Evolutionary conservation across 139 green algal genomes (phyloP).

Genomic region (Bryopsis sp.): DNA sequence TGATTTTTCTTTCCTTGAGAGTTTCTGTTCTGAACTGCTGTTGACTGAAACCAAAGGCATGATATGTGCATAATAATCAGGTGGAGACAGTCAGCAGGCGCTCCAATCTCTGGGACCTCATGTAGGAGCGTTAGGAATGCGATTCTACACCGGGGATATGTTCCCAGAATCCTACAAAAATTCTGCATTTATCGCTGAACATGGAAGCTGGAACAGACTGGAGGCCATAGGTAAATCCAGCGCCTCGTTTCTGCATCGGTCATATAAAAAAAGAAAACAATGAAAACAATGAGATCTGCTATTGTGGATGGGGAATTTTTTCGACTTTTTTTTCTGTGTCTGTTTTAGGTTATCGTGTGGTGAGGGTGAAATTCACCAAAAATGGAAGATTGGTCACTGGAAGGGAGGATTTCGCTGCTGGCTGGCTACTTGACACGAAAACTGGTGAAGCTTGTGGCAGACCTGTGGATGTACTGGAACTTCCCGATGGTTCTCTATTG

Average conservation of each 20-base stretch:
- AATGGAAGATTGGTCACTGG: not conserved
- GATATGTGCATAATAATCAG: too few species aligned
- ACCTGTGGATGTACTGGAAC: constrained; percentile 26
- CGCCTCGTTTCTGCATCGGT: too few species aligned
- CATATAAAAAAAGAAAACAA: too few species aligned
- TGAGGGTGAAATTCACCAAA: constrained; percentile 9
- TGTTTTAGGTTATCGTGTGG: constrained; percentile 14
- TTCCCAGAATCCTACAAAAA: constrained; percentile 30
- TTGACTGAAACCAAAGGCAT: too few species aligned
- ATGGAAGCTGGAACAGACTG: constrained; percentile 28
- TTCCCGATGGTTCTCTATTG: constrained; percentile 34
- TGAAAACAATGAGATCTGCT: too few species aligned
- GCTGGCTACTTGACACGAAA: too few species aligned
- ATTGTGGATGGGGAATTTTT: too few species aligned
- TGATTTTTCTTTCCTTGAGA: too few species aligned
- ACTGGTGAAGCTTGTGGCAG: constrained; percentile 15
- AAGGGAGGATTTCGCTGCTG: constrained; percentile 14
- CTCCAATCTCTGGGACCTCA: constrained; percentile 41
- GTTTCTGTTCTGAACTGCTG: too few species aligned
- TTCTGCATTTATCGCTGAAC: constrained; percentile 33
- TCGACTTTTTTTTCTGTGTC: too few species aligned
- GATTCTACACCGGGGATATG: constrained; percentile 27
- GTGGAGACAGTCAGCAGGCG: too few species aligned
- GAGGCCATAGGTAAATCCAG: constrained; percentile 19
- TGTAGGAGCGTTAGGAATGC: constrained; percentile 34